Evolutionary conservation across 2,329 filamentous ascomycete species (phyloP), one percentile per base, ranked within the genome.

Genomic region (Alternaria angustiovoidea): DNA sequence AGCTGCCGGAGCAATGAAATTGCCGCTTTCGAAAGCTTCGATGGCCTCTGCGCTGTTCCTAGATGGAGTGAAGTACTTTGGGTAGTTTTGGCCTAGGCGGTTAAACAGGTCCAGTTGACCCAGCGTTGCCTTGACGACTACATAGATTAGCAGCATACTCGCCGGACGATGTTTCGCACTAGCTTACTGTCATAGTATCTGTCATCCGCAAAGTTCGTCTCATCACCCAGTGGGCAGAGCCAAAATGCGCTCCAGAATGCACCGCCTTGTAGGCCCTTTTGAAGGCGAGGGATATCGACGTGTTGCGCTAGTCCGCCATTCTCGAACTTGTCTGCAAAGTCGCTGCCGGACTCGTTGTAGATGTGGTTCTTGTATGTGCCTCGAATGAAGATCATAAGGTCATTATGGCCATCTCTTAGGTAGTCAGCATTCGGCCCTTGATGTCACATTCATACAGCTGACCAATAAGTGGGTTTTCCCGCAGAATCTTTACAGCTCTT

Each of bases 181-280:
- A 20, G 71, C 85, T 75, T 79, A 91, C 89, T 89, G 7, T 84
- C 77, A 6, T 85, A 86, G 73, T 94, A 94, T 71, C 88, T 91
- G 54, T 84, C 86, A 70, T 93, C 86, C 0, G 90, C 91, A 72
- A 92, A 93, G 77, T 96, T 88, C 5, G 85, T 85, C 47, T 87
- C 88, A 70, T 94, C 88, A 28, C 72, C 72, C 12, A 59, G 24
- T 0, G 94, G 93, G 73, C 94, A 97, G 0, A 87, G 87, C 41
- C 91, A 88, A 71, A 85, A 98, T 9, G 95, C 92, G 74, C 90
- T 94, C 94, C 94, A 97, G 76, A 97, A 97, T n/a, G 91, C 89
- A 56, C 93, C 94, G 39, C 93, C 93, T 63, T 90, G 88, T 67
- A 85, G 83, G 1, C 94, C 93, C 51, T 87, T 78, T 36, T 86